Evolutionary conservation across 352 stramenopile genomes (phyloP), one percentile per base, ranked within the genome.

Genomic region (Phytophthora megakarya): DNA sequence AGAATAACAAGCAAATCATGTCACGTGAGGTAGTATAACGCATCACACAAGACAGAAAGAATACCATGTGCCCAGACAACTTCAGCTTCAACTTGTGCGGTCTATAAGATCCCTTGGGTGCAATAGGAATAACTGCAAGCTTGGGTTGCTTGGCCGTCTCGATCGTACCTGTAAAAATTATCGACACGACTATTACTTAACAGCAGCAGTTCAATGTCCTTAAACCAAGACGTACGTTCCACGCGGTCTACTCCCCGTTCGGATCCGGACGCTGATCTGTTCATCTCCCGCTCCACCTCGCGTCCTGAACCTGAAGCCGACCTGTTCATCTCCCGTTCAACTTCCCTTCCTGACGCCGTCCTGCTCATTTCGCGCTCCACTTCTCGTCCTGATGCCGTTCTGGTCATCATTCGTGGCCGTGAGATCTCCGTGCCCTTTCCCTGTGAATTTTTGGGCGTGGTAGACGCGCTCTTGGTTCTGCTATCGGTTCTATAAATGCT

Each of bases 61-160:
- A 32, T 72, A 93, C 85, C 78, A 96, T 84, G 68, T 96, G 88
- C 15, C 85, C 83, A 3, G 81, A 89, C 22, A 96, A 67, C 66
- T 95, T 94, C 23, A 92, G 63, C 72, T 96, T 96, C 50, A 93
- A 80, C 62, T 96, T 96, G 56, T 91, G 72, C 9, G 88, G 69
- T 21, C 81, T 68, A 71, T 89, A 93, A 6, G 85, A 81, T 7
- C 67, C 73, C 52, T 91, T 94, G 3, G 77, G 62, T 30, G 76
- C 81, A 15, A 86, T 60, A 0, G 76, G 51, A 16, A 88, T 87
- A 22, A 75, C 55, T 13, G 56, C 74, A 13, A 72, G 63, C 58
- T 90, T 92, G 2, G 48, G 22, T 21, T 44, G 61, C 55, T 83
- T 87, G 16, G 58, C 38, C 2, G 70, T 47, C 19, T 89, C 81